Percentiles rank a stretch among this genome's conserved stretches.
phyloP scores from a whole-genome alignment of 2,329 filamentous ascomycete species.

The Paraphoma chrysanthemicola region DNA sequence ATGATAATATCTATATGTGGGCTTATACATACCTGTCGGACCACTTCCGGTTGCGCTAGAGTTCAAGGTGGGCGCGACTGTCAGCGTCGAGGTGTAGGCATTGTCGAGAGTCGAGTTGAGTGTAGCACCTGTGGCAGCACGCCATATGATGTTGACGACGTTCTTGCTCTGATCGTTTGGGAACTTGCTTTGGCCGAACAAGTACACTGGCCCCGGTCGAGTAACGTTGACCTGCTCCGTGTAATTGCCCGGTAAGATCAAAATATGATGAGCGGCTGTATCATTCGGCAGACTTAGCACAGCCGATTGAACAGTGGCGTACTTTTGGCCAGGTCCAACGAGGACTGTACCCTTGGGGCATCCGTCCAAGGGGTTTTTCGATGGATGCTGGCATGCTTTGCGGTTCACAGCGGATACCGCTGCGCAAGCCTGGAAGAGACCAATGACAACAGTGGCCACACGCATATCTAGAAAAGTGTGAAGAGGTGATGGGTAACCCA shows the following conservation, averaged over 20 bases:
- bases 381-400: conserved; percentile 47
- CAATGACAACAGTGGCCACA: conserved; percentile 1
- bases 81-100: conserved; percentile 67
- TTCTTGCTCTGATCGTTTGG: conserved; percentile 58
- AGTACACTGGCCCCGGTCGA: conserved; percentile 64
- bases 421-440: conserved; percentile 20
- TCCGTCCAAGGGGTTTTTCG: conserved; percentile 45
- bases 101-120: conserved; percentile 61
- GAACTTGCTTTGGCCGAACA: conserved; percentile 64
- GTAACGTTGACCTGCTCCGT: conserved; percentile 72
- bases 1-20: no score
- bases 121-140: conserved; percentile 60
- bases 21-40: conserved; percentile 58
- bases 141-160: conserved; percentile 65
- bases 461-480: background rate
- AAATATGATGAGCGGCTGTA: conserved; percentile 59
- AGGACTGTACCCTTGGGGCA: conserved; percentile 47
- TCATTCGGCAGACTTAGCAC: conserved; percentile 56
- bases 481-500: background rate
- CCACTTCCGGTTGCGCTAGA: conserved; percentile 68
- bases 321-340: conserved; percentile 32
- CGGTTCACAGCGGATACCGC: conserved; percentile 24
- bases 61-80: conserved; percentile 69
- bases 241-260: conserved; percentile 67
- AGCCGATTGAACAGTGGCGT: conserved; percentile 56